phyloP scores from a whole-genome alignment of 805 yeast species.

The Candida caryicola region DNA sequence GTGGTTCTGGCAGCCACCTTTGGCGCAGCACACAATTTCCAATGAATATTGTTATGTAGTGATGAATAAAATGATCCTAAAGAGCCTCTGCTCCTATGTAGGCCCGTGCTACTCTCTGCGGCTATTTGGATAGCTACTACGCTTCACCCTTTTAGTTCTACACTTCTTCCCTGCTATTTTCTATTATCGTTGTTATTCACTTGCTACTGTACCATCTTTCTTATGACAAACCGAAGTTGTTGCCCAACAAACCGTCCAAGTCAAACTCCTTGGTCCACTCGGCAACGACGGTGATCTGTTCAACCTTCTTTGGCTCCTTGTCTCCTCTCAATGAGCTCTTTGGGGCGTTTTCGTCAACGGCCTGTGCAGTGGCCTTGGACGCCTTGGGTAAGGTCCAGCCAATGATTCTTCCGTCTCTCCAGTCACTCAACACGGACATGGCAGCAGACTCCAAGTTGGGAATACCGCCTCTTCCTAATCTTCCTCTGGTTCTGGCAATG shows the following conservation, averaged over 20 bases:
- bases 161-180: too few species aligned
- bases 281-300: constrained; percentile 75
- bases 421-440: constrained; percentile 76
- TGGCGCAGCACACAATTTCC: too few species aligned
- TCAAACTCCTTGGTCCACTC: constrained; percentile 95
- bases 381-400: constrained; percentile 84
- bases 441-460: constrained; percentile 90
- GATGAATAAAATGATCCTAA: too few species aligned
- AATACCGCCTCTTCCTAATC: constrained; percentile 89
- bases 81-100: too few species aligned
- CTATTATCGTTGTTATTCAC: too few species aligned
- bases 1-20: too few species aligned
- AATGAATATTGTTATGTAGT: neutral
- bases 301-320: constrained; percentile 48
- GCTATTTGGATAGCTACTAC: too few species aligned
- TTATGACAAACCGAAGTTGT: constrained; percentile 33
- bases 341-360: constrained; percentile 28
- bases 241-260: constrained; percentile 72
- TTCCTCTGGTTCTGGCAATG: constrained; percentile 88
- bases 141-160: too few species aligned
- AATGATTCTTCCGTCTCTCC: constrained; percentile 93
- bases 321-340: constrained; percentile 41
- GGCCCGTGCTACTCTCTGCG: too few species aligned
- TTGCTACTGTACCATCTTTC: too few species aligned
- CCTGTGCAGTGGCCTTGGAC: constrained; percentile 40